A percentile compares a stretch with the other conserved stretches of the same genome.
Conservation (phyloP, 2,329 filamentous ascomycete species). For the Hymenoscyphus infarciens region DNA sequence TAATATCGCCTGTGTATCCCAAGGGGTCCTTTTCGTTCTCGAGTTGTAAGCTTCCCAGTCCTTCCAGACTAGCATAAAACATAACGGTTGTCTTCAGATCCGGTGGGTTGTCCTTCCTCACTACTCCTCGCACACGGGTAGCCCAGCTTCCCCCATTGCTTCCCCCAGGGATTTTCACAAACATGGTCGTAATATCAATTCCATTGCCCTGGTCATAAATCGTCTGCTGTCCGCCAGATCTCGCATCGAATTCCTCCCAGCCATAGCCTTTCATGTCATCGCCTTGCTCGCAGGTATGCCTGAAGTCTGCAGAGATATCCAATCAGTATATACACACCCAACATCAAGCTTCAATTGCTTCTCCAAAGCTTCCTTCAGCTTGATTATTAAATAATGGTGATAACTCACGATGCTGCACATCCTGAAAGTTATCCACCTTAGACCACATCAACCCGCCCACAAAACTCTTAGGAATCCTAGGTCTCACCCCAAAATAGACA, state of each 20-base stretch:
- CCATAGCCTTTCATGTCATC: conserved; percentile 93
- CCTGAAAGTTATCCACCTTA: conserved; percentile 73
- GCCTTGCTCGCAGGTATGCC: conserved; percentile 94
- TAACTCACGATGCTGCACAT: conserved; percentile 69
- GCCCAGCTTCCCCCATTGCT: conserved; percentile 88
- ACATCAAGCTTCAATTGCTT: background rate
- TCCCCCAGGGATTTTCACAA: conserved; percentile 88
- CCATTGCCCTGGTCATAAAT: conserved; percentile 87
- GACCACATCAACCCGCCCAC: conserved; percentile 86
- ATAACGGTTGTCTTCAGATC: conserved; percentile 73
- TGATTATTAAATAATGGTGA: conserved; percentile 1
- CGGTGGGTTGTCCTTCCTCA: conserved; percentile 63
- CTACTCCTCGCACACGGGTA: conserved; percentile 77
- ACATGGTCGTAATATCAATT: conserved; percentile 87
- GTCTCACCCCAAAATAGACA: conserved; percentile 86
- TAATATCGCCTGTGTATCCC: conserved; percentile 60
- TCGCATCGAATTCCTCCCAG: conserved; percentile 94
- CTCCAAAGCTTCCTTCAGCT: background rate
- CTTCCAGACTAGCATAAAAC: conserved; percentile 81
- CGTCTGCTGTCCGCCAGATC: conserved; percentile 80
- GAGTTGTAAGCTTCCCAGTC: conserved; percentile 62
- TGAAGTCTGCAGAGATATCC: conserved; percentile 58
- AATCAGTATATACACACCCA: conserved; percentile 17
- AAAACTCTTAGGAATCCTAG: conserved; percentile 76
- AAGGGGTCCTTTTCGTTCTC: conserved; percentile 49